Conservation (phyloP, 441 rosid species). For the Eugenia klotzschiana region DNA sequence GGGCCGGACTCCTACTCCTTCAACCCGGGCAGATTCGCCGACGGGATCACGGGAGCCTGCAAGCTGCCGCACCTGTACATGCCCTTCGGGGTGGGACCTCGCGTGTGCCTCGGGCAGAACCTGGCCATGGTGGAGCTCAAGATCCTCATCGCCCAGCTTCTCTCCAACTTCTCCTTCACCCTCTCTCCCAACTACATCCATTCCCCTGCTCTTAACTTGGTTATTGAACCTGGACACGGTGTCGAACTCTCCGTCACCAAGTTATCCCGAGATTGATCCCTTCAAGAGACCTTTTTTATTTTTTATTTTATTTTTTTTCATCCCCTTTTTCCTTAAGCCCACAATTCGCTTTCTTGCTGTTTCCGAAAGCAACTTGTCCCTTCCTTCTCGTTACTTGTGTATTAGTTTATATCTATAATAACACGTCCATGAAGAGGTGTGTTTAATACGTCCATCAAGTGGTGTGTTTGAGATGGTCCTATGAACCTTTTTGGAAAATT, state of each 20-base stretch:
- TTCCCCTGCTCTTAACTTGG: conserved; percentile 39
- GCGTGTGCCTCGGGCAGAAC: conserved; percentile 53
- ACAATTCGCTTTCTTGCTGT: background rate
- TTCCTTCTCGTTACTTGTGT: background rate
- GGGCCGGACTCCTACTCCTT: conserved; percentile 42
- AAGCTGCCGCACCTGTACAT: conserved; percentile 40
- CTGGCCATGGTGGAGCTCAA: conserved; percentile 59
- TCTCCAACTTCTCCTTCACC: conserved; percentile 38
- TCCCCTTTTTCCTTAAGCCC: background rate
- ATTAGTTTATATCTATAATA: background rate
- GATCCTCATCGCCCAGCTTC: conserved; percentile 28
- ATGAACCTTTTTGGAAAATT: no score
- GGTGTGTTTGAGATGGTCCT: no score
- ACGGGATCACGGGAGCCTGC: conserved; percentile 50
- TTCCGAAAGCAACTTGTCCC: background rate
- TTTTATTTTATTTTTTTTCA: no score
- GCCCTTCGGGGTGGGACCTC: conserved; percentile 58
- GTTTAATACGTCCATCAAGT: no score
- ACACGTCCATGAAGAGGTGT: no score
- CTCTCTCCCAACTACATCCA: conserved; percentile 43
- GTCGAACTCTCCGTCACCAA: conserved; percentile 15
- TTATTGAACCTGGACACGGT: conserved; percentile 50
- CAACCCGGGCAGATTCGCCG: conserved; percentile 44
- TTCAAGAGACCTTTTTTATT: no score
- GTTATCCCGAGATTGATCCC: background rate